Evolutionary conservation across 768 basidiomycete genomes (phyloP).

Genomic region (Boletus rubescentipes): DNA sequence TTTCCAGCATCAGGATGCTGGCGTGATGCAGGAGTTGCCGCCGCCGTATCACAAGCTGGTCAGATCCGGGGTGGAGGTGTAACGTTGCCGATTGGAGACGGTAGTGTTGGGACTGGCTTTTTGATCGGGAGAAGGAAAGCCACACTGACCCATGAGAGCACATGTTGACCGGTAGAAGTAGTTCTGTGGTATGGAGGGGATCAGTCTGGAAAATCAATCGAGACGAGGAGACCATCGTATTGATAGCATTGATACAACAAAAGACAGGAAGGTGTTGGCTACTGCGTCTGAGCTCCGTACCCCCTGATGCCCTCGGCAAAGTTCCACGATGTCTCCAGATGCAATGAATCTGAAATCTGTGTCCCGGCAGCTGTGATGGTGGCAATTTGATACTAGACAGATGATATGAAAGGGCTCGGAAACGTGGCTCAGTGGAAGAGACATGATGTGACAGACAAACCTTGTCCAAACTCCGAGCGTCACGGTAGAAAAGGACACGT

Average conservation of each 20-base stretch:
- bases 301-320: constrained; percentile 93
- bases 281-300: constrained; percentile 91
- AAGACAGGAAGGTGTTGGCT: constrained; percentile 13
- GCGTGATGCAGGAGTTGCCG: constrained; percentile 20
- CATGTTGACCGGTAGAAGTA: not conserved
- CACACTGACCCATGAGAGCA: not conserved
- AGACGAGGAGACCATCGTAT: not conserved
- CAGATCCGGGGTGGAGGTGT: not conserved
- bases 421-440: not conserved
- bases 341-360: constrained; percentile 73
- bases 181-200: not conserved
- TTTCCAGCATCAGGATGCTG: constrained; percentile 21
- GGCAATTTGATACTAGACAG: constrained; percentile 89
- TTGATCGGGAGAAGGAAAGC: not conserved
- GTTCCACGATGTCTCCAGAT: constrained; percentile 78
- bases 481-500: constrained; percentile 94
- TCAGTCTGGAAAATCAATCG: not conserved
- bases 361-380: constrained; percentile 78
- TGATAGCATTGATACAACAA: constrained; percentile 12
- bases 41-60: constrained; percentile 27
- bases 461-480: constrained; percentile 95
- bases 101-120: not conserved
- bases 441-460: constrained; percentile 51
- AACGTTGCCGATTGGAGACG: not conserved
- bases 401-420: not conserved